Evolutionary conservation across 2,329 filamentous ascomycete species (phyloP).

Genomic region (Fusarium secorum): DNA sequence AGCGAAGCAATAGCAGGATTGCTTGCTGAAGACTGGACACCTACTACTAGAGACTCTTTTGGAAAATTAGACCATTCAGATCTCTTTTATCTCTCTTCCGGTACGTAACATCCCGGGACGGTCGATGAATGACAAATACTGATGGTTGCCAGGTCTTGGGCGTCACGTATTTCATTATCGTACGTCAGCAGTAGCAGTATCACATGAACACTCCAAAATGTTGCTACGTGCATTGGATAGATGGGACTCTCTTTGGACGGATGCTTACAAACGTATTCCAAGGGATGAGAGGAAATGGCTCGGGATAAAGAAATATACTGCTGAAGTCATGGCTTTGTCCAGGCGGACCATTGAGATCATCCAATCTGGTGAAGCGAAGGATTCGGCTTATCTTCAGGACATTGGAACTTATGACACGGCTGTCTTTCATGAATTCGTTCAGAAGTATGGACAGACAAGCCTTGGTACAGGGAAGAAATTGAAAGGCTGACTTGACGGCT

Average conservation of each 20-base stretch:
- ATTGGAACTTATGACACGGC: conserved; percentile 10
- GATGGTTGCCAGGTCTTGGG: background rate
- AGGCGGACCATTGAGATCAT: conserved; percentile 5
- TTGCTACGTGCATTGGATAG: conserved; percentile 11
- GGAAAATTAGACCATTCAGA: background rate
- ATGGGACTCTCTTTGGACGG: conserved; percentile 18
- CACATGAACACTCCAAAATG: background rate
- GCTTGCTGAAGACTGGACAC: conserved; percentile 6
- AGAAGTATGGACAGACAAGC: background rate
- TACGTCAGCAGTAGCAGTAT: background rate
- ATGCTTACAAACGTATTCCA: background rate
- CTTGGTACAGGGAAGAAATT: background rate
- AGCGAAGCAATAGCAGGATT: background rate
- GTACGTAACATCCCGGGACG: background rate
- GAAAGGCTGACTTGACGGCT: background rate
- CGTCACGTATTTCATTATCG: conserved; percentile 15
- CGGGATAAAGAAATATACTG: conserved; percentile 9
- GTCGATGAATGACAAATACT: background rate
- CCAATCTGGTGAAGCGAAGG: background rate
- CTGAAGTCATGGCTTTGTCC: conserved; percentile 8
- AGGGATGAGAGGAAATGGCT: conserved; percentile 10
- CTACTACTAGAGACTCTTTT: background rate
- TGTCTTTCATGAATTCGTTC: conserved; percentile 13
- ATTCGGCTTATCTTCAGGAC: background rate
- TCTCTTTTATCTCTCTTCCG: background rate